Conservation (phyloP, 257 asterid genomes). For the Perilla frutescens region DNA sequence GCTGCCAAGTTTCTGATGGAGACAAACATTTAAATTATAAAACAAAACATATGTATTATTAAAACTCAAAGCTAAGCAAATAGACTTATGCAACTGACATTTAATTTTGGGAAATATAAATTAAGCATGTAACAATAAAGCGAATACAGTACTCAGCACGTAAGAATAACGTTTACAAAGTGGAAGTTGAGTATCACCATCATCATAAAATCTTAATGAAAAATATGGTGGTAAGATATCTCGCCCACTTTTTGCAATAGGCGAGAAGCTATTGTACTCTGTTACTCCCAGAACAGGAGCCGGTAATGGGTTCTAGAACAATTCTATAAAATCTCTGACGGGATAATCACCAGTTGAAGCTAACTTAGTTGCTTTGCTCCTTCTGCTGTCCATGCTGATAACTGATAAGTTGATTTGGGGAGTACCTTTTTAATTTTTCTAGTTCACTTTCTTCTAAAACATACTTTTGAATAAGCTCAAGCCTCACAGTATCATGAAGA, state of each 20-base stretch:
- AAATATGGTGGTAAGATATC: not conserved
- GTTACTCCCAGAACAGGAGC: no score
- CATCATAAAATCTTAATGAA: constrained; percentile 15
- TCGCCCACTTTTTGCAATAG: not conserved
- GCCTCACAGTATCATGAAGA: constrained; percentile 17
- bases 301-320: not conserved
- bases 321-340: not conserved
- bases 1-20: constrained; percentile 93
- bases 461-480: not conserved
- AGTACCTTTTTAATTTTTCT: not conserved
- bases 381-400: not conserved
- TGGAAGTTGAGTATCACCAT: constrained; percentile 14
- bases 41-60: not conserved
- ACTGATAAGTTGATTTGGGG: not conserved
- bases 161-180: not conserved
- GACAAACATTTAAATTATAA: constrained; percentile 26
- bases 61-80: not conserved
- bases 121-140: no score
- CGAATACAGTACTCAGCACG: constrained; percentile 12
- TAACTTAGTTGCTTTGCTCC: constrained; percentile 17
- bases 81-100: not conserved
- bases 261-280: not conserved
- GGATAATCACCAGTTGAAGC: constrained; percentile 22
- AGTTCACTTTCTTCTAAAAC: constrained; percentile 18
- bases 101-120: constrained; percentile 14